Evolutionary conservation across 2,329 filamentous ascomycete genomes (phyloP), one percentile per base, ranked within the genome.

Genomic region (Aciculosporium take): DNA sequence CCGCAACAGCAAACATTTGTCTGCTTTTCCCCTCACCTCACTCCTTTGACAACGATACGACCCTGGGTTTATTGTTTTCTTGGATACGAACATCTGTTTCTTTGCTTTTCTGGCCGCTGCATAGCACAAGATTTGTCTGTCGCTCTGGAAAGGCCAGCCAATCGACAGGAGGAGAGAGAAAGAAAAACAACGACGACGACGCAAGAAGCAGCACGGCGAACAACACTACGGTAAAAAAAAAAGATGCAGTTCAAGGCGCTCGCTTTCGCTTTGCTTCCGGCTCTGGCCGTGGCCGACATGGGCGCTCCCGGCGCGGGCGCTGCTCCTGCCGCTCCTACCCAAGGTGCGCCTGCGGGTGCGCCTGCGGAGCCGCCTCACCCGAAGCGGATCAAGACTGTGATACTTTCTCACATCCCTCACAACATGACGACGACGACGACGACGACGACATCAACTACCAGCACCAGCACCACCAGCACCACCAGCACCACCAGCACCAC

Each of bases 361-460:
- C n/a, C n/a, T n/a, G n/a, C n/a, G n/a, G n/a, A 60, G 59, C 37
- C 75, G 71, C 15, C 63, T 63, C 21, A 76, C 72, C 31, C 63
- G 42, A 68, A 65, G 35, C 51, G 68, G 51, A 72, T 69, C 53
- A 67, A 66, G 54, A 72, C 69, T 37, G 53, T 71, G 55, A 73
- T 67, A 35, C 65, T 76, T 46, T 65, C 65, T 35, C 56, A 62
- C 52, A 63, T 68, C 27, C 52, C 68, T 52, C 66, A 62, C 30
- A 51, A 63, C 43, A 59, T 58, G 34, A 52, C 58, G 17, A 25
- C 23, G 7, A 1, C 6, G 34, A 8, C n/a, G n/a, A n/a, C n/a
- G n/a, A n/a, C 2, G 15, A 10, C n/a, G 13, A 10, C n/a, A 36
- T 23, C 34, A 34, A 34, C 32, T 7, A 33, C 30, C 30, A 31